Evolutionary conservation across 768 basidiomycete genomes (phyloP).

Genomic region (Boletus reticulatus): DNA sequence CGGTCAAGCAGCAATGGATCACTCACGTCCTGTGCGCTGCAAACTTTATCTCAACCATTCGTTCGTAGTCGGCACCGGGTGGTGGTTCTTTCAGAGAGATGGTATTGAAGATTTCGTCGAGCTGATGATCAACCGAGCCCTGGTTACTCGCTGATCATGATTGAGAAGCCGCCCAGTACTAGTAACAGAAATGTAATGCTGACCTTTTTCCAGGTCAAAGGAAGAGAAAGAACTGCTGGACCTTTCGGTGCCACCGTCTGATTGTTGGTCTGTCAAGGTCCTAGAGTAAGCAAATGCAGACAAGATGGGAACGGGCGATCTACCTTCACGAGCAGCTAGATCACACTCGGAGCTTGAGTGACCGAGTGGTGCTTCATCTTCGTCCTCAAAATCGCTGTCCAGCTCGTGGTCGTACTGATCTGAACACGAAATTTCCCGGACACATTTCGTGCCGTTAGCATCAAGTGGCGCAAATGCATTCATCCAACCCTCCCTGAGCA

Average conservation of each 20-base stretch:
- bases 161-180: conserved; percentile 9
- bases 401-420: conserved; percentile 16
- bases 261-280: conserved; percentile 2
- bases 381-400: conserved; percentile 29
- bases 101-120: conserved; percentile 9
- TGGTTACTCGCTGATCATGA: conserved; percentile 1
- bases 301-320: background rate
- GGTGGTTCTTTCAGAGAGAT: background rate
- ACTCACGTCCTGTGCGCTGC: conserved; percentile 19
- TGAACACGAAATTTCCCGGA: conserved; percentile 7
- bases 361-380: conserved; percentile 6
- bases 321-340: background rate
- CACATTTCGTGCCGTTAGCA: background rate
- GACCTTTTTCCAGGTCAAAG: conserved; percentile 10
- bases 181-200: background rate
- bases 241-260: background rate
- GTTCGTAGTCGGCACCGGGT: background rate
- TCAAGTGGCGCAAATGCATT: background rate
- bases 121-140: background rate
- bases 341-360: background rate
- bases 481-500: conserved; percentile 9
- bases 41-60: conserved; percentile 6
- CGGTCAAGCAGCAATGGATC: background rate
- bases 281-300: background rate
- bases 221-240: conserved; percentile 7